These are phyloP conservation scores for Aspergillus sp. DNA, from an alignment of 2,329 filamentous ascomycete species.

Conservation along the genomic window DNA sequence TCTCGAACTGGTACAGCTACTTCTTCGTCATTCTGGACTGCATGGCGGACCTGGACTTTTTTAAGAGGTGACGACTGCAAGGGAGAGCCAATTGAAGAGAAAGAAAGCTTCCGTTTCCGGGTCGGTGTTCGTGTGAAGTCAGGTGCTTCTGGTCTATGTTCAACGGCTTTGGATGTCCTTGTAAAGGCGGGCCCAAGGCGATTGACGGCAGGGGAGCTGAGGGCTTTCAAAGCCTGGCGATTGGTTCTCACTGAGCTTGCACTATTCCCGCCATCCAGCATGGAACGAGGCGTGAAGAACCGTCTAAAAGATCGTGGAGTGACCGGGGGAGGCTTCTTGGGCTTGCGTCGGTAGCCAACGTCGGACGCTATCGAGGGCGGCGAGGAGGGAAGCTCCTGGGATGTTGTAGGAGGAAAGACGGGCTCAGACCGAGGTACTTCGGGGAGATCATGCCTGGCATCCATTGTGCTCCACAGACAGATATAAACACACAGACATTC, in stretches of 20 bases:
- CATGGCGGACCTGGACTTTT: constrained; percentile 39
- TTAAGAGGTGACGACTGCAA: constrained; percentile 53
- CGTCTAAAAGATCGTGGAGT: constrained; percentile 54
- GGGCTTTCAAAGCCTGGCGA: constrained; percentile 47
- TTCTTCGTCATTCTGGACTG: constrained; percentile 34
- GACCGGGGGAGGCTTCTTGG: constrained; percentile 49
- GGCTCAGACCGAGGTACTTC: constrained; percentile 39
- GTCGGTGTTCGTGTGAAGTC: constrained; percentile 42
- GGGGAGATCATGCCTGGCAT: constrained; percentile 33
- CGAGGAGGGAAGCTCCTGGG: constrained; percentile 43
- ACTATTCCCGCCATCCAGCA: constrained; percentile 38
- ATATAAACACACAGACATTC: constrained; percentile 24
- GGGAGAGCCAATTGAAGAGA: constrained; percentile 49
- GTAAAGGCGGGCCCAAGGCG: constrained; percentile 46
- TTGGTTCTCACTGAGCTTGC: constrained; percentile 41
- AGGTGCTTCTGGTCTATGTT: constrained; percentile 30
- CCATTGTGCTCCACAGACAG: constrained; percentile 32
- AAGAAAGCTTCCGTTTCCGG: constrained; percentile 49
- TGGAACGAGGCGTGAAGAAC: constrained; percentile 53
- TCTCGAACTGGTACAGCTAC: constrained; percentile 30
- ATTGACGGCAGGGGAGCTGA: constrained; percentile 47
- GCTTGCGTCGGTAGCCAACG: constrained; percentile 39
- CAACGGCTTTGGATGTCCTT: constrained; percentile 36
- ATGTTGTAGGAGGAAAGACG: constrained; percentile 33
- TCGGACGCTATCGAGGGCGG: constrained; percentile 45